Percentiles rank a stretch among this genome's conserved stretches.
Evolutionary conservation across 2,329 filamentous ascomycete species (phyloP).

Genomic region (Periconia sp.): DNA sequence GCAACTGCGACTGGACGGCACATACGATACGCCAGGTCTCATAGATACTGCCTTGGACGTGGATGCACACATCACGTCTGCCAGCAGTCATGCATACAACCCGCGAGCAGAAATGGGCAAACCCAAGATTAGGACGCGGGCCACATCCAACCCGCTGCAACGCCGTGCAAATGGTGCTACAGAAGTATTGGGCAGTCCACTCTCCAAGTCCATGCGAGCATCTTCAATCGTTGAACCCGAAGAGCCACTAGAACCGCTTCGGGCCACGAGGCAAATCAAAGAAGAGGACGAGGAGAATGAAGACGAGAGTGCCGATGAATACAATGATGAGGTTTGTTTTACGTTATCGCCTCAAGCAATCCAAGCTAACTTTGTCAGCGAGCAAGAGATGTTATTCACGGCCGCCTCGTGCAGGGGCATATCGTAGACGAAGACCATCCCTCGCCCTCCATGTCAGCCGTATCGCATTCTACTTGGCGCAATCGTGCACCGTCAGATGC

Average conservation of each 20-base stretch:
- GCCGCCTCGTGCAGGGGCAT: constrained; percentile 89
- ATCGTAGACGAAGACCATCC: constrained; percentile 94
- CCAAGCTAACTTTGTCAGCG: constrained; percentile 52
- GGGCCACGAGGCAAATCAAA: constrained; percentile 22
- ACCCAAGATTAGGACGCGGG: constrained; percentile 28
- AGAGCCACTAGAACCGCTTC: constrained; percentile 31
- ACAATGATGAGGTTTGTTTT: constrained; percentile 69
- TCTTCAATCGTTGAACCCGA: constrained; percentile 42
- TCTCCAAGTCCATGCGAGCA: constrained; percentile 44
- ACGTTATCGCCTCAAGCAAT: not conserved
- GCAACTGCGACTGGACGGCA: constrained; percentile 49
- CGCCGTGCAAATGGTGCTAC: constrained; percentile 35
- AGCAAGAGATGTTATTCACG: constrained; percentile 88
- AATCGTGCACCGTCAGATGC: constrained; percentile 52
- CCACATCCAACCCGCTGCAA: constrained; percentile 34
- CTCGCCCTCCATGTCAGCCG: constrained; percentile 71
- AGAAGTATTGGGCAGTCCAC: constrained; percentile 35
- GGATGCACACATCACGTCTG: constrained; percentile 42
- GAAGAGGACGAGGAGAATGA: constrained; percentile 22
- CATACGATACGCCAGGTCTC: constrained; percentile 45
- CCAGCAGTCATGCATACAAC: constrained; percentile 31
- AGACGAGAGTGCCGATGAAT: constrained; percentile 49
- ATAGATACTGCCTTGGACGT: constrained; percentile 38
- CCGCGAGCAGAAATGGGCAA: constrained; percentile 33
- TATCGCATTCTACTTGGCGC: constrained; percentile 63